Evolutionary conservation across 2,329 filamentous ascomycete genomes (phyloP).

Genomic region (Penicillium sp.): DNA sequence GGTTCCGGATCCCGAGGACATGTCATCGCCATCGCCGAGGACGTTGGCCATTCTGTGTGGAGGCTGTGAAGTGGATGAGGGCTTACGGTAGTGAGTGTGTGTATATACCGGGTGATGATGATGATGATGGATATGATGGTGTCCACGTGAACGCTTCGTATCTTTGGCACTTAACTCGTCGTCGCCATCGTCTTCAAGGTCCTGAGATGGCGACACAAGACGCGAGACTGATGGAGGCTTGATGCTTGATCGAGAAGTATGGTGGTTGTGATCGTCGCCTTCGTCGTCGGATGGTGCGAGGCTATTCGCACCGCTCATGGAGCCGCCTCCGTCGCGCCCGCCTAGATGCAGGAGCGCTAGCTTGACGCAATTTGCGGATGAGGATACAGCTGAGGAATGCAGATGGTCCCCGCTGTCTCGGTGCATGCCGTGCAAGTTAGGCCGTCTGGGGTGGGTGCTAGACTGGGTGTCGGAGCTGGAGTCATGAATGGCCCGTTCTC

Average conservation of each 20-base stretch:
- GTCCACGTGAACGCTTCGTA: constrained; percentile 18
- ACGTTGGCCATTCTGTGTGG: constrained; percentile 27
- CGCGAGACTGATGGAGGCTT: neutral
- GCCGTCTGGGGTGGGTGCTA: constrained; percentile 12
- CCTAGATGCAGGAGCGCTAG: constrained; percentile 35
- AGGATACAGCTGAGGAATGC: constrained; percentile 23
- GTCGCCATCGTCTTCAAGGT: constrained; percentile 35
- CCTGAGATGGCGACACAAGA: constrained; percentile 22
- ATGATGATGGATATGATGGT: constrained; percentile 20
- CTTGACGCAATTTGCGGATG: constrained; percentile 20
- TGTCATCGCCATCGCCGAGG: constrained; percentile 31
- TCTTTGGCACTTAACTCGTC: constrained; percentile 32
- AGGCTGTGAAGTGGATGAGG: constrained; percentile 11
- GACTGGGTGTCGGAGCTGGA: constrained; percentile 13
- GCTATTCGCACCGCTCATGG: constrained; percentile 44
- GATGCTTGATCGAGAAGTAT: constrained; percentile 6
- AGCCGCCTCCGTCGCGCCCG: constrained; percentile 47
- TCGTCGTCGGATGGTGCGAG: constrained; percentile 35
- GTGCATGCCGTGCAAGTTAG: constrained; percentile 19
- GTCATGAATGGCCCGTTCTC: constrained; percentile 3
- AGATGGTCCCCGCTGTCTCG: constrained; percentile 31
- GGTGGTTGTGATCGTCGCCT: constrained; percentile 21
- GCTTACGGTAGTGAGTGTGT: constrained; percentile 18
- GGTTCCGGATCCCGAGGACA: constrained; percentile 17
- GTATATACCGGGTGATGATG: constrained; percentile 15